A percentile compares a stretch with the other conserved stretches of the same genome.
Evolutionary conservation across 129 eudicot genomes (phyloP).

Genomic region (Chrysanthemum lavandulifolium): DNA sequence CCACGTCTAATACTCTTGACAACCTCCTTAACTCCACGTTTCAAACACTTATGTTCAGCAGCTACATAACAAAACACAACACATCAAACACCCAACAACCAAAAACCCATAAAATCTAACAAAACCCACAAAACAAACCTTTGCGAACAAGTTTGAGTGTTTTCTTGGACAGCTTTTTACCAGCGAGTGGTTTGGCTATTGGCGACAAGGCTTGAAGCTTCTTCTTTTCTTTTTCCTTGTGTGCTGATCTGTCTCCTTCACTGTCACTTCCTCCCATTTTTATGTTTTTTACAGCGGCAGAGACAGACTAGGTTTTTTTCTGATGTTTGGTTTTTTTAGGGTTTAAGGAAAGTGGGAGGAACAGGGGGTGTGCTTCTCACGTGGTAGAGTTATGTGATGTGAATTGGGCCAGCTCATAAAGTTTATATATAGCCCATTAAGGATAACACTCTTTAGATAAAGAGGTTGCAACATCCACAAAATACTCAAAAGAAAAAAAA

Average conservation of each 20-base stretch:
- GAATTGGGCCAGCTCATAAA: no score
- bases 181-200: constrained; percentile 86
- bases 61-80: constrained; percentile 41
- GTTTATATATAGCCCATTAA: no score
- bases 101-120: not conserved
- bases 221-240: constrained; percentile 71
- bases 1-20: constrained; percentile 92
- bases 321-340: no score
- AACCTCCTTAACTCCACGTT: constrained; percentile 97
- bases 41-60: constrained; percentile 88
- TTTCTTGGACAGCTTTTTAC: constrained; percentile 72
- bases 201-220: constrained; percentile 63
- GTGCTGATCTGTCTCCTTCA: constrained; percentile 61
- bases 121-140: constrained; percentile 31
- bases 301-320: no score
- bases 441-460: no score
- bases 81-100: not conserved
- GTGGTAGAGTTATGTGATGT: no score
- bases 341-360: no score
- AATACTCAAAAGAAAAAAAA: no score
- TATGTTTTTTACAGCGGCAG: not conserved
- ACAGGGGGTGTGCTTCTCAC: no score
- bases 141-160: constrained; percentile 79
- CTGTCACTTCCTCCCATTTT: constrained; percentile 90
- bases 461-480: no score